These are phyloP conservation scores for Silene coronaria DNA, from an alignment of 179 eudicot species.

Conservation along the genomic window DNA sequence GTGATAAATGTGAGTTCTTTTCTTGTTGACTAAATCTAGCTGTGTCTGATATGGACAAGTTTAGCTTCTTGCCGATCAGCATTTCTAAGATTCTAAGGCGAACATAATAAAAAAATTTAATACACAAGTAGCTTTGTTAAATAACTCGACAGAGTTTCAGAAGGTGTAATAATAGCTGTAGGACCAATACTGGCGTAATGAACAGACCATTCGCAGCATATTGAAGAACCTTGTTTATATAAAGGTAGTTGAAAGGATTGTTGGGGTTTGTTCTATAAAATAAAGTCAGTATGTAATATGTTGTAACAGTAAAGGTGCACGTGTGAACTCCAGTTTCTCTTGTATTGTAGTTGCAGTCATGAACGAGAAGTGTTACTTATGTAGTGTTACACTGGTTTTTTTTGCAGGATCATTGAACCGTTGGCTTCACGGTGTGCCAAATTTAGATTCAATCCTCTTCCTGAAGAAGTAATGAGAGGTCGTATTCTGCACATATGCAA, in stretches of 20 bases:
- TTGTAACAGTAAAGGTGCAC: background rate
- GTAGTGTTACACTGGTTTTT: conserved; percentile 7
- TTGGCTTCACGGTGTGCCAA: conserved; percentile 96
- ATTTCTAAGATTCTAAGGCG: no score
- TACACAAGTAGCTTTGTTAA: background rate
- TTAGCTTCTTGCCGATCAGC: no score
- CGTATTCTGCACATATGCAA: conserved; percentile 70
- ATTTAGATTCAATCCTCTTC: conserved; percentile 86
- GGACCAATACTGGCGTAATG: background rate
- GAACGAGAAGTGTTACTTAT: conserved; percentile 2
- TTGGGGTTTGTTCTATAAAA: background rate
- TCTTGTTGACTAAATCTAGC: no score
- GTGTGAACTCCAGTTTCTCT: background rate
- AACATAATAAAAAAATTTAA: background rate
- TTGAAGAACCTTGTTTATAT: background rate
- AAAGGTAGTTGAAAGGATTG: background rate
- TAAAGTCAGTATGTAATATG: background rate
- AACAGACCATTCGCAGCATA: background rate
- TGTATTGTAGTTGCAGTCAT: background rate
- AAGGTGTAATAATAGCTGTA: background rate
- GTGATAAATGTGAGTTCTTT: no score
- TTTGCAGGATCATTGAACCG: conserved; percentile 76
- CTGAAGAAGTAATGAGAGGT: conserved; percentile 68
- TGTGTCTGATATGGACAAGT: no score
- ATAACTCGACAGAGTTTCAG: background rate